phyloP scores from a whole-genome alignment of 2,329 filamentous ascomycete genomes.

The Lecanicillium sp. region DNA sequence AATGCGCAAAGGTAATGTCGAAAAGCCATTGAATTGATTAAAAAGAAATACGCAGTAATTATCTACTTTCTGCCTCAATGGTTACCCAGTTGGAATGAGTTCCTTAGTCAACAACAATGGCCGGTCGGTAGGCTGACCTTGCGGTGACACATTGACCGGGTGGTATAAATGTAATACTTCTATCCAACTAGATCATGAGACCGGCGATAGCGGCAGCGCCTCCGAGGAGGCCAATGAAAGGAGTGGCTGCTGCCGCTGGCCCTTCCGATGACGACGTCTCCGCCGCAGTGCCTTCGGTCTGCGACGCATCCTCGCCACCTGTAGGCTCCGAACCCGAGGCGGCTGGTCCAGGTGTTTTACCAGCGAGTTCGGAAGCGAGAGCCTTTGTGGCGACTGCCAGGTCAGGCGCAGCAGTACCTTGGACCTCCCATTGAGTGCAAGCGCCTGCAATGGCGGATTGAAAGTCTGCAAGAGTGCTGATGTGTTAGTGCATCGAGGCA shows the following conservation, averaged over 20 bases:
- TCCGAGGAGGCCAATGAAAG: constrained; percentile 5
- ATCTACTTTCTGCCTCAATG: no score
- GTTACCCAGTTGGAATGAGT: no score
- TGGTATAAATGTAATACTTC: no score
- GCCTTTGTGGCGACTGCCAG: constrained; percentile 5
- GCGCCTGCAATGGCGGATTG: background rate
- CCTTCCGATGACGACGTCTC: constrained; percentile 4
- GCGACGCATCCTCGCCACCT: background rate
- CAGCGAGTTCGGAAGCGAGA: constrained; percentile 6
- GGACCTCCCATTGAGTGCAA: constrained; percentile 3
- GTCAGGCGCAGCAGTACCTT: constrained; percentile 3
- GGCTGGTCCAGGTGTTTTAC: background rate
- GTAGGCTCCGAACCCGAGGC: constrained; percentile 1
- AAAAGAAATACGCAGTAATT: no score
- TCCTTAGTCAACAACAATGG: no score
- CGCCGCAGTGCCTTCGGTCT: constrained; percentile 1
- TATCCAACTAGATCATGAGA: no score
- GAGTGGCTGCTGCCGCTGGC: constrained; percentile 5
- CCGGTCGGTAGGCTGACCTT: no score
- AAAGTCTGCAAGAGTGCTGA: constrained; percentile 1
- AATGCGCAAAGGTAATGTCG: no score
- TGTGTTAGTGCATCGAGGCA: background rate
- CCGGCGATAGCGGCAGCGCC: no score
- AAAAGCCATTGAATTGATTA: no score
- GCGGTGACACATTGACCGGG: no score